These are phyloP conservation scores for Dalbergia cultrata DNA, from an alignment of 306 rosid species.

Conservation along the genomic window DNA sequence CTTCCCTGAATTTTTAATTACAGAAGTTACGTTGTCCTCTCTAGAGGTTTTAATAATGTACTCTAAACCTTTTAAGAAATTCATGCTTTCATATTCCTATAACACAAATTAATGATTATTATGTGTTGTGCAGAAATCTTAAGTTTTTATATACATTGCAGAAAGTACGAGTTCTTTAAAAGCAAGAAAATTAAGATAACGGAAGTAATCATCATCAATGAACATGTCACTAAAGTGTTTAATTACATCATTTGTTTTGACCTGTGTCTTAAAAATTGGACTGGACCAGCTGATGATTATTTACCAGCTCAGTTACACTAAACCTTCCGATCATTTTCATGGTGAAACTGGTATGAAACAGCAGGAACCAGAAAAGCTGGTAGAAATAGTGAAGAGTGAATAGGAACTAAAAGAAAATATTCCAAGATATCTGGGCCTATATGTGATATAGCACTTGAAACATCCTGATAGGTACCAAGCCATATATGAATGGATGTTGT, in stretches of 20 bases:
- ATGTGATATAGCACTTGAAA: not conserved
- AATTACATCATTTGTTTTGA: not conserved
- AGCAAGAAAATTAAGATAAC: conserved; percentile 8
- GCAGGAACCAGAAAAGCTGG: not conserved
- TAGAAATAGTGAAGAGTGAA: not conserved
- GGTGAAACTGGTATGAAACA: not conserved
- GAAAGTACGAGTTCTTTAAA: conserved; percentile 17
- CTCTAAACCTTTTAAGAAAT: not conserved
- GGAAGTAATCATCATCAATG: not conserved
- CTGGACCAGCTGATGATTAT: conserved; percentile 2
- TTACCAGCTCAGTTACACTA: not conserved
- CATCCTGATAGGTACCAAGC: no score
- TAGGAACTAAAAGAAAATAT: not conserved
- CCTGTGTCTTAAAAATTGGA: not conserved
- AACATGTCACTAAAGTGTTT: not conserved
- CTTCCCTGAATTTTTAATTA: not conserved
- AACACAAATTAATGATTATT: not conserved
- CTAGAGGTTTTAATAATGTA: not conserved
- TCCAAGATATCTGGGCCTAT: not conserved
- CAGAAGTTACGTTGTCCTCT: not conserved
- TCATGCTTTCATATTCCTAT: not conserved
- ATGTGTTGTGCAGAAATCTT: conserved; percentile 12
- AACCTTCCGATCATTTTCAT: conserved; percentile 9
- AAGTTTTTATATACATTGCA: not conserved
- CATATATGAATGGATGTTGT: no score